A percentile compares a stretch with the other conserved stretches of the same genome.
Evolutionary conservation across 2,329 filamentous ascomycete genomes (phyloP).

Genomic region (Aureobasidium sp.): DNA sequence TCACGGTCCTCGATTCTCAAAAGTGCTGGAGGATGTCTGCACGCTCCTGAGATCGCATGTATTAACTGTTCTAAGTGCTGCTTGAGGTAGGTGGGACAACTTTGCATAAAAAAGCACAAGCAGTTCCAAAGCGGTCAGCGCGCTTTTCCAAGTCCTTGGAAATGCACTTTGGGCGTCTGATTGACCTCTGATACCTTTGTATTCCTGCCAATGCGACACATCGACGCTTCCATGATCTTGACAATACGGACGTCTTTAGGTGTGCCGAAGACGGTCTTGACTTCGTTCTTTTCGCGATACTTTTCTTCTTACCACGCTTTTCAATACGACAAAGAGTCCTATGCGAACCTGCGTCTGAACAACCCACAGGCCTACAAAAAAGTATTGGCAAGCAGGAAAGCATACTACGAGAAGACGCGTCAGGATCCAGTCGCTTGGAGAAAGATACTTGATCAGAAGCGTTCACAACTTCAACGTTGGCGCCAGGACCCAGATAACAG

Average conservation of each 20-base stretch:
- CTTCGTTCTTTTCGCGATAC: not conserved
- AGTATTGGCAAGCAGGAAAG: not conserved
- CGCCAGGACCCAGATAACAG: not conserved
- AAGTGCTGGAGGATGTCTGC: not conserved
- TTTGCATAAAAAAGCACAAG: not conserved
- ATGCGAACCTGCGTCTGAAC: not conserved
- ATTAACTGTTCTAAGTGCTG: not conserved
- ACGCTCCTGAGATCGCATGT: not conserved
- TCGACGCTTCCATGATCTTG: not conserved
- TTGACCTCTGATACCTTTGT: not conserved
- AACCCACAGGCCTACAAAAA: not conserved
- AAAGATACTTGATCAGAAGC: not conserved
- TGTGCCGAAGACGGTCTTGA: not conserved
- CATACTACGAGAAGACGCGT: not conserved
- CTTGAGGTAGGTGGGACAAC: not conserved
- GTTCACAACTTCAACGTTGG: accelerated
- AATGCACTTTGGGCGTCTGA: not conserved
- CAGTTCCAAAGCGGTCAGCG: not conserved
- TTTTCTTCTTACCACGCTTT: not conserved
- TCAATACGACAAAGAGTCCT: not conserved
- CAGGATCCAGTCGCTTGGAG: not conserved
- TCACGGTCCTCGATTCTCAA: not conserved
- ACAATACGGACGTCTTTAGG: not conserved
- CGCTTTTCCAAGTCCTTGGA: not conserved
- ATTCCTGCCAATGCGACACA: not conserved